Evolutionary conservation across 208 protist species (phyloP), one percentile per base, ranked within the genome.

Genomic region (Plasmodiophora brassicae): DNA sequence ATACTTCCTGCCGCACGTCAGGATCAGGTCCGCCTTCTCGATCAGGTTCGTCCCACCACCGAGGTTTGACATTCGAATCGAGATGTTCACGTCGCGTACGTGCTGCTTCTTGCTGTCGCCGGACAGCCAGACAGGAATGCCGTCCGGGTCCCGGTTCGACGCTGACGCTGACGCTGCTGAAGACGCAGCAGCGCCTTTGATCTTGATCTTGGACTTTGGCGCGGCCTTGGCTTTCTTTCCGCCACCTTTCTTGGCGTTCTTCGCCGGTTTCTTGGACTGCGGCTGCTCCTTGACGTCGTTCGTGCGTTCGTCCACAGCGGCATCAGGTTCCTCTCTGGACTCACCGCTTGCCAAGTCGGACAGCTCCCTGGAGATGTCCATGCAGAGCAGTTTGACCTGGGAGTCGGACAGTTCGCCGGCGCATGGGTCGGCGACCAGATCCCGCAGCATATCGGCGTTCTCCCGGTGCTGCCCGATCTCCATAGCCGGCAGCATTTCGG

Each of bases 301-400:
- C 32, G 5, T 38, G 5, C n/a, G 10, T 44, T 78, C 65, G 65
- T 32, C 65, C 65, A 44, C n/a, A n/a, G n/a, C 65, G 50, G 14
- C 50, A 14, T 57, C 50, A 25, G 50, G 50, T 78, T 78, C 65
- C 32, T 5, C 65, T n/a, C n/a, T n/a, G 65, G 32, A n/a, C 14
- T 78, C 65, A 32, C 65, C 65, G n/a, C 32, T 44, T 36, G n/a
- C 14, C 10, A 32, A 8, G 32, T 32, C 5, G 14, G 14, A 36
- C 14, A 78, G n/a, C n/a, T 78, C 65, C 65, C 65, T 78, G 65
- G 65, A 78, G 65, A 78, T 78, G 65, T 78, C 65, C 41, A 44
- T 78, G n/a, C 65, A 78, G 65, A 78, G 5, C 10, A 14, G 32
- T 38, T 44, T n/a, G n/a, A 78, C 65, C 65, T 78, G 65, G 41